Evolutionary conservation across 352 stramenopile species (phyloP), one percentile per base, ranked within the genome.

Genomic region (Aphanomyces astaci): DNA sequence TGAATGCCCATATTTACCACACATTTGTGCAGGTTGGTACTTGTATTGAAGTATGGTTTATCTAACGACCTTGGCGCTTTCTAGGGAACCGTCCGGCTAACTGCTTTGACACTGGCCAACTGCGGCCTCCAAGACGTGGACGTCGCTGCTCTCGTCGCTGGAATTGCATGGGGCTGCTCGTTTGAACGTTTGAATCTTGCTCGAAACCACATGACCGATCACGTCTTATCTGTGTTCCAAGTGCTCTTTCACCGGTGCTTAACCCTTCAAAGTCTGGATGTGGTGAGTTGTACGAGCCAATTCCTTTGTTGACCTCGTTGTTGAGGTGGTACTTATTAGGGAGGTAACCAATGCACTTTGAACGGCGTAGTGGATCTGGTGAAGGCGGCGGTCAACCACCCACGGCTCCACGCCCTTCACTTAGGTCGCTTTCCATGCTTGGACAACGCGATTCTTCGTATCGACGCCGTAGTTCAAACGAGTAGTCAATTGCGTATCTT

Each of bases 321-420:
- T 7, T 32, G 51, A 59, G 51, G 7, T 1, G 30, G 36, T 49
- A 1, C 17, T 4, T 32, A 43, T 5, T 46, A 68, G 62, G 49
- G 62, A 4, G 62, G 62, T 2, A 68, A 68, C 28, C 27, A n/a
- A 19, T 68, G 62, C 62, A 60, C 62, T 10, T 48, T 68, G 19
- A 19, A n/a, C 4, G 62, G 62, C 32, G 24, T 40, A 17, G 28
- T 52, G 22, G 15, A 19, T 19, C n/a, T 68, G 17, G 62, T 59
- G 11, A 13, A 17, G 4, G 4, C 10, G 3, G 30, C 43, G 24
- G 45, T 11, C 3, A 9, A 25, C 3, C 62, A 68, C 17, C 9
- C 25, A n/a, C 11, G 1, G 11, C 22, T 68, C 17, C 22, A 31
- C 13, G 25, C 17, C 5, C 33, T 68, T 4, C 13, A 25, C 10